Percentiles rank a stretch among this genome's conserved stretches.
phyloP scores from a whole-genome alignment of 192 early-diverging fungal species.

The Coemansia sp. region DNA sequence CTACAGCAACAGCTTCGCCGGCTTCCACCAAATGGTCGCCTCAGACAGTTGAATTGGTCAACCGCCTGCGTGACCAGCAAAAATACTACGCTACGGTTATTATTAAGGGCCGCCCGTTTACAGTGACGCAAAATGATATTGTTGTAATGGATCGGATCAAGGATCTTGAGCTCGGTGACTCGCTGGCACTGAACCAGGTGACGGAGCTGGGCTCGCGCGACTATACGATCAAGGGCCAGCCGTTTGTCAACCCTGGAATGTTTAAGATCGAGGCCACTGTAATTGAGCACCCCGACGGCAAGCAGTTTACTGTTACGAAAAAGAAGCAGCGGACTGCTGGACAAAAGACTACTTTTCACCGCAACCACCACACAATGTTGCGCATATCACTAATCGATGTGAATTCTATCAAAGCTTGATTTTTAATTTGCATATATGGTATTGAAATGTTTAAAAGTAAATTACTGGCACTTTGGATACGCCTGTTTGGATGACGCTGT shows the following conservation, averaged over 20 bases:
- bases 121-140: constrained; percentile 85
- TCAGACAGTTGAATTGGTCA: constrained; percentile 26
- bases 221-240: constrained; percentile 82
- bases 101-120: constrained; percentile 82
- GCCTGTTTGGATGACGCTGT: constrained; percentile 18
- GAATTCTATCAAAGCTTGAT: constrained; percentile 23
- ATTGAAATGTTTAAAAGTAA: neutral
- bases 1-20: constrained; percentile 6
- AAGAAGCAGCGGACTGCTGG: constrained; percentile 79
- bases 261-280: constrained; percentile 82
- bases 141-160: constrained; percentile 80
- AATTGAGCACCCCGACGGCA: constrained; percentile 83
- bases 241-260: constrained; percentile 72
- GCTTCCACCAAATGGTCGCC: constrained; percentile 31
- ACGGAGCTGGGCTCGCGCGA: constrained; percentile 83
- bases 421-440: neutral
- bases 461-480: constrained; percentile 24
- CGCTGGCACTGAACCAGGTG: constrained; percentile 80
- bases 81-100: constrained; percentile 86
- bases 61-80: constrained; percentile 62
- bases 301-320: constrained; percentile 69
- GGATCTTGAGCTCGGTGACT: constrained; percentile 84
- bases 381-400: constrained; percentile 71
- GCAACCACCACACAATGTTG: constrained; percentile 72
- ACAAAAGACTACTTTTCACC: constrained; percentile 66